Evolutionary conservation across 2,329 filamentous ascomycete species (phyloP).

Genomic region (Lithohypha guttulata): DNA sequence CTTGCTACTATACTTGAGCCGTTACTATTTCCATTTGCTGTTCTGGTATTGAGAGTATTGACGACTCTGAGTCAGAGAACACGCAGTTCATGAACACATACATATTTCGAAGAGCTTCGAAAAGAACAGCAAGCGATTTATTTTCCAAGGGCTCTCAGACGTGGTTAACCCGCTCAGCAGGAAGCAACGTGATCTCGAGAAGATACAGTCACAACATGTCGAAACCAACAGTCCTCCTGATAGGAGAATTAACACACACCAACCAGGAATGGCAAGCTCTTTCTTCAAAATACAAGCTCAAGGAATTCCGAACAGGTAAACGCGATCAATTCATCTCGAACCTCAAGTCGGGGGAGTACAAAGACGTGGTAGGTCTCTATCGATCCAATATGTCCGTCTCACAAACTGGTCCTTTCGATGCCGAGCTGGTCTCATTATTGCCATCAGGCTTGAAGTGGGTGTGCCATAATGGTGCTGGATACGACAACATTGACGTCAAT

Average conservation of each 20-base stretch:
- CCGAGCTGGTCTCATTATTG: conserved; percentile 36
- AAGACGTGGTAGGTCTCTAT: conserved; percentile 47
- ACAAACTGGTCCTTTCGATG: conserved; percentile 38
- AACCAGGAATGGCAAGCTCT: conserved; percentile 34
- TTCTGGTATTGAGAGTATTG: background rate
- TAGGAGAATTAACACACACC: conserved; percentile 34
- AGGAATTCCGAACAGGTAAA: conserved; percentile 45
- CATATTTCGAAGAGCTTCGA: too few species aligned
- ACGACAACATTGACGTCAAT: conserved; percentile 49
- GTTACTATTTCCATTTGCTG: conserved; percentile 5
- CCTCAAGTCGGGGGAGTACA: conserved; percentile 43
- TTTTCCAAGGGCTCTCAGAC: too few species aligned
- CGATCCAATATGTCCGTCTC: conserved; percentile 48
- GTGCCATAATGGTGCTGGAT: conserved; percentile 48
- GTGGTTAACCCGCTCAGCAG: background rate
- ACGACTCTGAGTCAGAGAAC: background rate
- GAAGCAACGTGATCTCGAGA: background rate
- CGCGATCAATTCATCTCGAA: conserved; percentile 46
- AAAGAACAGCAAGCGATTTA: too few species aligned
- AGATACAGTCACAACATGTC: conserved; percentile 14
- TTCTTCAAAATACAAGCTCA: conserved; percentile 30
- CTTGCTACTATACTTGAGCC: conserved; percentile 4
- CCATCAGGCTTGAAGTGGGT: conserved; percentile 39
- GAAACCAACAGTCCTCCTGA: conserved; percentile 31
- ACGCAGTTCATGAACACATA: too few species aligned